phyloP scores from a whole-genome alignment of 73 alveolate genomes.

The Paramecium tetraurelia region DNA sequence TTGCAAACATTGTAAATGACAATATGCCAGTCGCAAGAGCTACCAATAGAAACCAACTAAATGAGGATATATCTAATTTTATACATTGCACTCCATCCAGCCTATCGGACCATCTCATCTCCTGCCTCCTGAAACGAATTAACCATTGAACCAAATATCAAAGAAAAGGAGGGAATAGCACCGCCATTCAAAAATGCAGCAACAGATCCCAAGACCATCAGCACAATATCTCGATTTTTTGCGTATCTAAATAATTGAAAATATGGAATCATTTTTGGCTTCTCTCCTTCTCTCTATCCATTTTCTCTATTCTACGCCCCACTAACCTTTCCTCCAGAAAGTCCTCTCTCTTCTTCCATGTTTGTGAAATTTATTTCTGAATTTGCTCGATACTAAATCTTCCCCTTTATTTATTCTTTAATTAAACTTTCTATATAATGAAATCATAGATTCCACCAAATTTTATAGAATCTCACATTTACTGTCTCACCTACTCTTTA shows the following conservation, averaged over 20 bases:
- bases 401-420: not conserved
- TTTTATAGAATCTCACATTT: not conserved
- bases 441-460: not conserved
- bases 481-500: not conserved
- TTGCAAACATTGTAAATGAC: conserved; percentile 11
- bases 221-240: conserved; percentile 41
- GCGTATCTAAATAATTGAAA: conserved; percentile 47
- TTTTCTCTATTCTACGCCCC: not conserved
- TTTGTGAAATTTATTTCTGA: not conserved
- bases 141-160: conserved; percentile 62
- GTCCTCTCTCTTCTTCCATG: not conserved
- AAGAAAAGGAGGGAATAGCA: conserved; percentile 63
- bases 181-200: conserved; percentile 65
- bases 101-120: conserved; percentile 42
- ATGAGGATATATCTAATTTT: not conserved
- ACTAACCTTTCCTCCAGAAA: not conserved
- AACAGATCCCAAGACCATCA: conserved; percentile 62
- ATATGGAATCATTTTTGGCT: conserved; percentile 48
- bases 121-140: conserved; percentile 61
- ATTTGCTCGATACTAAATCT: not conserved
- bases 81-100: conserved; percentile 35
- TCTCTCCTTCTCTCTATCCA: not conserved
- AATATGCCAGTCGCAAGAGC: not conserved
- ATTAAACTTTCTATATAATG: not conserved
- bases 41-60: conserved; percentile 19